Evolutionary conservation across 2,329 filamentous ascomycete species (phyloP).

Genomic region (Sporothrix curviconia): DNA sequence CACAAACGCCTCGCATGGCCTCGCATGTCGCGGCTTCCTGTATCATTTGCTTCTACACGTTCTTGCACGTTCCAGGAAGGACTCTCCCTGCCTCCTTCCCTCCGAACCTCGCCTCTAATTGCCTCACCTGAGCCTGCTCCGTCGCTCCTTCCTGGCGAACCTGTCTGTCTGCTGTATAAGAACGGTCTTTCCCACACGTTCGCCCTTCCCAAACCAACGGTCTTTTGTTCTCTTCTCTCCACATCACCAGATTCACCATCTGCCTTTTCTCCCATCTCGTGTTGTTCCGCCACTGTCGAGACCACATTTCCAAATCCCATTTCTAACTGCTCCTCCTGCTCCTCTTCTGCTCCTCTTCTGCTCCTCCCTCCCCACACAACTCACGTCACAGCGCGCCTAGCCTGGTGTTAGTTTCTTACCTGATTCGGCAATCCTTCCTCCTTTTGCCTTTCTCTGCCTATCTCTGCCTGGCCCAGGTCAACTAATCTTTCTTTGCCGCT

Average conservation of each 20-base stretch:
- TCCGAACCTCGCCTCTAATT: constrained; percentile 10
- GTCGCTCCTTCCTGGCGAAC: constrained; percentile 3
- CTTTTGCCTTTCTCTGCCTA: too few relatives aligned
- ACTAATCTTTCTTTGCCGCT: not conserved
- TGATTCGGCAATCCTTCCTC: constrained; percentile 8
- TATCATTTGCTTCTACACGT: too few relatives aligned
- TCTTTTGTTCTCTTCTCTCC: not conserved
- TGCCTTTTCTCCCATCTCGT: too few relatives aligned
- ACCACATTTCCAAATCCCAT: too few relatives aligned
- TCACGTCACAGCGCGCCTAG: not conserved
- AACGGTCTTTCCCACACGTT: too few relatives aligned
- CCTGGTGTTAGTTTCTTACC: constrained; percentile 11
- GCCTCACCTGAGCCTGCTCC: constrained; percentile 7
- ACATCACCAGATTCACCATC: too few relatives aligned
- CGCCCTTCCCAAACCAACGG: not conserved
- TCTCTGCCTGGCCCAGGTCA: not conserved
- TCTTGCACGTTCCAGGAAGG: not conserved
- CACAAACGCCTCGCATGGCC: not conserved
- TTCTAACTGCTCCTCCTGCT: too few relatives aligned
- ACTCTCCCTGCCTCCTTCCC: not conserved
- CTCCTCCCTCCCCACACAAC: not conserved
- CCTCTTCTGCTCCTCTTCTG: too few relatives aligned
- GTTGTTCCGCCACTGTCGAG: not conserved
- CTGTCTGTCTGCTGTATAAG: too few relatives aligned
- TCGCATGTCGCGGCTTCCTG: not conserved